Conservation (phyloP, 1,284 basidiomycete genomes). For the Ceratobasidium sp. region DNA sequence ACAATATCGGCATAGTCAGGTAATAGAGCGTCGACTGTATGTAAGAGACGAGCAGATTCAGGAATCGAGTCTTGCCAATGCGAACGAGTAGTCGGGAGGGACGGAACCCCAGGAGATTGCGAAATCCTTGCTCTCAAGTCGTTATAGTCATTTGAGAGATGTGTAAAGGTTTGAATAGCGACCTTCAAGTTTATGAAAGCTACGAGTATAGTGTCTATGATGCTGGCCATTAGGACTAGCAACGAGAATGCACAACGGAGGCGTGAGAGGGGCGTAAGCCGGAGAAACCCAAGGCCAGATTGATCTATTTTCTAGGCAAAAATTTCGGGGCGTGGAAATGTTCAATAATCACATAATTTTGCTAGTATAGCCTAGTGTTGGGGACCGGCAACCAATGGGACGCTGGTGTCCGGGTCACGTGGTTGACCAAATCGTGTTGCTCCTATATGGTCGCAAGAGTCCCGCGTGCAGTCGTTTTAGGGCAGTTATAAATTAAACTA, state of each 20-base stretch:
- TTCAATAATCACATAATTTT: background rate
- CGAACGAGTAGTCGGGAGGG: constrained; percentile 29
- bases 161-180: constrained; percentile 20
- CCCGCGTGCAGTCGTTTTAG: too few relatives aligned
- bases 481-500: too few relatives aligned
- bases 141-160: constrained; percentile 28
- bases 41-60: constrained; percentile 36
- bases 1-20: constrained; percentile 70
- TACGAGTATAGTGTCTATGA: constrained; percentile 7
- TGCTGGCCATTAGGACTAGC: background rate
- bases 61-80: constrained; percentile 36
- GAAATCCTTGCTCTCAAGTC: constrained; percentile 18
- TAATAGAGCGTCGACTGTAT: constrained; percentile 50
- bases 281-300: background rate
- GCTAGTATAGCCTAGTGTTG: too few relatives aligned
- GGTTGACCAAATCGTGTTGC: too few relatives aligned
- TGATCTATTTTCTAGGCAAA: background rate
- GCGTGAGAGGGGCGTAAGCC: background rate
- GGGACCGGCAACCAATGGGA: too few relatives aligned
- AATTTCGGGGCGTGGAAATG: background rate
- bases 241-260: background rate
- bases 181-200: constrained; percentile 11
- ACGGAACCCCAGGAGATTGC: constrained; percentile 37
- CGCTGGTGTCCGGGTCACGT: too few relatives aligned
- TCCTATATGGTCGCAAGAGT: too few relatives aligned